Evolutionary conservation across 2,329 filamentous ascomycete genomes (phyloP), one percentile per base, ranked within the genome.

Genomic region (Mycosphaerella sp.): DNA sequence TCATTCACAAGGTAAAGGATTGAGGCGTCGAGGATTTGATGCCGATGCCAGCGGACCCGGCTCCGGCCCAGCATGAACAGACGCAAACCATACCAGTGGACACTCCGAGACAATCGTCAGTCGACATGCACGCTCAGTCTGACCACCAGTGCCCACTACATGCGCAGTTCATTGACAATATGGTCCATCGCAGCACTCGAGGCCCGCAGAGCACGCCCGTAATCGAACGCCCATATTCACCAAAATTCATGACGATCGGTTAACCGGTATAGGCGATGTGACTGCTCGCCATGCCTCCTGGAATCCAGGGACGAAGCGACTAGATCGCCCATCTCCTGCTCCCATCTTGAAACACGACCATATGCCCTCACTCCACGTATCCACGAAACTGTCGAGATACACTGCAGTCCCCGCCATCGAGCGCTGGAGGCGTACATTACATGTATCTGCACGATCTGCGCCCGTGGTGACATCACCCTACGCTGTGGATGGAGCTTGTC

Each of bases 401-500:
- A 38, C 10, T 11, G 34, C 8, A 38, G 4, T 38, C 34, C 34
- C 4, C 21, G 21, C 21, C 21, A 4, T 38, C 34, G 34, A 51
- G 48, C 41, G 45, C 48, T 42, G 48, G 5, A 31, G 23, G 11
- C 42, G 45, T 45, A 29, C 26, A 6, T 29, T 29, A 29, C 26
- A 29, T 29, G 6, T 29, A 29, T 29, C 26, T 51, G 48, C 48
- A 44, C 34, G 42, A 53, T 48, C 39, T 53, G 44, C 43, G 21
- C 26, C 38, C 9, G 2, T 41, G 36, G 51, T 53, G 44, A 47
- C 51, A 53, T 53, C 51, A 47, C 21, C 34, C 44, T 21, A 53
- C 43, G 44, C 38, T 41, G 51, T 45, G 51, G 42, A 40, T 51
- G 42, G 48, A 51, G 48, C 48, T 51, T 45, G 48, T 51, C 48